These are phyloP conservation scores for Candida loeiensis DNA, from an alignment of 805 yeast genomes.

Conservation along the genomic window DNA sequence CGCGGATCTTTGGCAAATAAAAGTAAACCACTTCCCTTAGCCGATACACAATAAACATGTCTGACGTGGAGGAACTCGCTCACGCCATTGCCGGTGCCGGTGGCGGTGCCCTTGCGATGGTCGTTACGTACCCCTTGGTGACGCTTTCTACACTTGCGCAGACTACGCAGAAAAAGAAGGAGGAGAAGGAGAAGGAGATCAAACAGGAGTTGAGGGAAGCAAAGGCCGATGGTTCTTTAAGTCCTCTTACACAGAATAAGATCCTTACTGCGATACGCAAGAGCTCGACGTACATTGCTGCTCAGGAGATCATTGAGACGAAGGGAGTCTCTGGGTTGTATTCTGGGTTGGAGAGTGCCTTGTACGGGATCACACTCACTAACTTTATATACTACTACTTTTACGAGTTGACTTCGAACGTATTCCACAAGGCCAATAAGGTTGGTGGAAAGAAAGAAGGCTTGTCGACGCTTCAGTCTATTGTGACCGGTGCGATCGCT, in stretches of 20 bases:
- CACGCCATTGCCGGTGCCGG: conserved; percentile 96
- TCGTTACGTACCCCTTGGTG: conserved; percentile 85
- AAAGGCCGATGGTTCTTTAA: conserved; percentile 13
- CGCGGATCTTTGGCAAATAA: conserved; percentile 12
- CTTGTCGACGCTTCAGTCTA: conserved; percentile 61
- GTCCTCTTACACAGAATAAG: conserved; percentile 15
- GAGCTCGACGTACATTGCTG: conserved; percentile 24
- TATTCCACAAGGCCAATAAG: conserved; percentile 37
- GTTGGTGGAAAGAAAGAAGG: conserved; percentile 29
- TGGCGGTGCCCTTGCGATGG: conserved; percentile 86
- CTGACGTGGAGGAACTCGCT: conserved; percentile 51
- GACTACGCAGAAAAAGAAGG: conserved; percentile 43
- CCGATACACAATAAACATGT: conserved; percentile 17
- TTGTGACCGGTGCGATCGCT: conserved; percentile 78
- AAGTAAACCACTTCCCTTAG: background rate
- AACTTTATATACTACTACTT: conserved; percentile 89
- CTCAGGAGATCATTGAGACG: conserved; percentile 43
- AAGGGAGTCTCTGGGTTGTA: conserved; percentile 72
- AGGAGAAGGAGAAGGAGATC: conserved; percentile 13
- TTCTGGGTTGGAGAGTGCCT: conserved; percentile 83
- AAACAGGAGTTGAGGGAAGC: conserved; percentile 9
- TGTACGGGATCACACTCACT: conserved; percentile 80
- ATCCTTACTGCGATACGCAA: conserved; percentile 14
- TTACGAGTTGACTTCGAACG: conserved; percentile 65
- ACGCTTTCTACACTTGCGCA: conserved; percentile 87